These are phyloP conservation scores for Mycocentrospora acerina DNA, from an alignment of 2,329 filamentous ascomycete genomes.

Conservation along the genomic window DNA sequence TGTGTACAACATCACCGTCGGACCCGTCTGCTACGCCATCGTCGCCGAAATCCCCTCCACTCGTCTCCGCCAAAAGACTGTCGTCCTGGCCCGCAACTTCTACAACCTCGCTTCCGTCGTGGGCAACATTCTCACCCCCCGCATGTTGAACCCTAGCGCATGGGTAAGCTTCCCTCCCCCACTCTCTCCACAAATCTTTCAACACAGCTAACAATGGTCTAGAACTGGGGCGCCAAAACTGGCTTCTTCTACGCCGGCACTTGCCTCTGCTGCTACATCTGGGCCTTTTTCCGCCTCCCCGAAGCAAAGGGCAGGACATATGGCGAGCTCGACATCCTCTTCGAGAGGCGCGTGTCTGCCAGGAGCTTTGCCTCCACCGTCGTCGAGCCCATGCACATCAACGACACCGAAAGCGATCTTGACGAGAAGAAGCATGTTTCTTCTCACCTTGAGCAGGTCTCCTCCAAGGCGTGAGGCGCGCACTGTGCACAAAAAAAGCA, in stretches of 20 bases:
- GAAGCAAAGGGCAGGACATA: conserved; percentile 80
- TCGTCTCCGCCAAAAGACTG: conserved; percentile 85
- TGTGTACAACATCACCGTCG: conserved; percentile 82
- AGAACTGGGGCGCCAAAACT: conserved; percentile 73
- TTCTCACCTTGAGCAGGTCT: conserved; percentile 30
- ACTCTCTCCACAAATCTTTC: neutral
- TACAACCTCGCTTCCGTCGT: conserved; percentile 78
- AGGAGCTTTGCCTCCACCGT: conserved; percentile 32
- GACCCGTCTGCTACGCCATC: conserved; percentile 86
- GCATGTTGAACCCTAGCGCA: conserved; percentile 39
- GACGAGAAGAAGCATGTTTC: conserved; percentile 25
- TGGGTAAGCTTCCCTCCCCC: conserved; percentile 17
- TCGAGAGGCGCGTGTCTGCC: conserved; percentile 56
- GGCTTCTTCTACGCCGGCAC: conserved; percentile 87
- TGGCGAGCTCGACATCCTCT: conserved; percentile 81
- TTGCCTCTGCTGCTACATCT: conserved; percentile 75
- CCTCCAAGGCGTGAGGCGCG: no score
- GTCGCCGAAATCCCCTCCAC: conserved; percentile 82
- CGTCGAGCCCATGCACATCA: conserved; percentile 27
- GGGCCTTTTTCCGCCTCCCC: conserved; percentile 77
- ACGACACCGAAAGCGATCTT: conserved; percentile 19
- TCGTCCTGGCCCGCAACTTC: conserved; percentile 77
- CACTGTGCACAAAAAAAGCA: no score
- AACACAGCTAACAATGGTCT: neutral
- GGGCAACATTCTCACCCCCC: conserved; percentile 54